phyloP scores from a whole-genome alignment of 148 eudicot genomes.

The Limonium bicolor region DNA sequence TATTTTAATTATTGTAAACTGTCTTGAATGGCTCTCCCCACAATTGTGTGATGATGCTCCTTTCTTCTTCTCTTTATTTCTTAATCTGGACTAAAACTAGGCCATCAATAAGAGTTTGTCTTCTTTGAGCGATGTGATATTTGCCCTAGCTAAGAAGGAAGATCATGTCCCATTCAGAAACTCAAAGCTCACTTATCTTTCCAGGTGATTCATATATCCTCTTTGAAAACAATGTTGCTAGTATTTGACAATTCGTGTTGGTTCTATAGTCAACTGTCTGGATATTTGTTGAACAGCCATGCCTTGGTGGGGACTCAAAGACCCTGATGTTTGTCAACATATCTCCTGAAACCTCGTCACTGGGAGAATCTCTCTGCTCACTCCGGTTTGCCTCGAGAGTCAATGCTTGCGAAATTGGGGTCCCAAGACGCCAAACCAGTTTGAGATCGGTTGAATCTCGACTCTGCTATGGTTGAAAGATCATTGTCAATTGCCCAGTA shows the following conservation, averaged over 20 bases:
- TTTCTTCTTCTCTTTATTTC: not conserved
- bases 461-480: conserved; percentile 43
- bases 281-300: conserved; percentile 30
- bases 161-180: conserved; percentile 68
- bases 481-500: no score
- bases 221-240: not conserved
- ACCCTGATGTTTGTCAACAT: conserved; percentile 69
- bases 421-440: conserved; percentile 58
- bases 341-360: conserved; percentile 55
- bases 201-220: conserved; percentile 23
- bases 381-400: conserved; percentile 67
- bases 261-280: not conserved
- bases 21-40: not conserved
- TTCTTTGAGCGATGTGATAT: conserved; percentile 57
- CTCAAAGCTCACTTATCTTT: conserved; percentile 66
- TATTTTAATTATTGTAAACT: not conserved
- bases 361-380: conserved; percentile 51
- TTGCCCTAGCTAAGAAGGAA: conserved; percentile 72
- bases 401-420: conserved; percentile 62
- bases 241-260: not conserved
- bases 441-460: conserved; percentile 41
- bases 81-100: conserved; percentile 17
- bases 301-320: conserved; percentile 70
- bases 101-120: conserved; percentile 71
- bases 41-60: not conserved